phyloP scores from a whole-genome alignment of 805 yeast genomes.

The Brettanomyces custersianus region DNA sequence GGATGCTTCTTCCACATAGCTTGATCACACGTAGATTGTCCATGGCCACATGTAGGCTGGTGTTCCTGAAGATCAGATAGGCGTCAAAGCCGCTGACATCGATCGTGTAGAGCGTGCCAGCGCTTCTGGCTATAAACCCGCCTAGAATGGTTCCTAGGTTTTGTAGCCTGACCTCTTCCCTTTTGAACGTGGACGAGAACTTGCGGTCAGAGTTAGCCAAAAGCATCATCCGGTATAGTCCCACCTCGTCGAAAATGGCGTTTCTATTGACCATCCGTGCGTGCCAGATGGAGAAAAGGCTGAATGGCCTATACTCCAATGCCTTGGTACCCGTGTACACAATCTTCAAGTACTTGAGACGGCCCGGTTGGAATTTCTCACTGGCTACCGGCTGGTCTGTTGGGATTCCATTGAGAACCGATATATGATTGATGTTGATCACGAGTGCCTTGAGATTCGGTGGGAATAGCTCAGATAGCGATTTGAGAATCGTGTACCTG shows the following conservation, averaged over 20 bases:
- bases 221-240: no score
- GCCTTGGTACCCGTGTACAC: background rate
- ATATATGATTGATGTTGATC: constrained; percentile 9
- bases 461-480: constrained; percentile 5
- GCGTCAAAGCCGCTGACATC: constrained; percentile 18
- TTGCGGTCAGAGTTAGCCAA: no score
- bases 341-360: constrained; percentile 1
- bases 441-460: constrained; percentile 11
- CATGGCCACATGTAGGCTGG: constrained; percentile 4
- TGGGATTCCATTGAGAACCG: constrained; percentile 5
- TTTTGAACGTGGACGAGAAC: constrained; percentile 4
- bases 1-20: constrained; percentile 16
- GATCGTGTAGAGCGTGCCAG: constrained; percentile 10
- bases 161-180: constrained; percentile 6
- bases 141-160: constrained; percentile 12
- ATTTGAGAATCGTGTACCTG: constrained; percentile 4
- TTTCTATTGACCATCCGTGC: no score
- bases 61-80: constrained; percentile 9
- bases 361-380: background rate
- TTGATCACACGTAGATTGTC: constrained; percentile 9
- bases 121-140: constrained; percentile 7
- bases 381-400: constrained; percentile 7
- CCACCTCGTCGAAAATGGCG: no score
- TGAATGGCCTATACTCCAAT: constrained; percentile 1
- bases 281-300: no score